Evolutionary conservation across 2,329 filamentous ascomycete species (phyloP).

Genomic region (Allantophomopsis lycopodina): DNA sequence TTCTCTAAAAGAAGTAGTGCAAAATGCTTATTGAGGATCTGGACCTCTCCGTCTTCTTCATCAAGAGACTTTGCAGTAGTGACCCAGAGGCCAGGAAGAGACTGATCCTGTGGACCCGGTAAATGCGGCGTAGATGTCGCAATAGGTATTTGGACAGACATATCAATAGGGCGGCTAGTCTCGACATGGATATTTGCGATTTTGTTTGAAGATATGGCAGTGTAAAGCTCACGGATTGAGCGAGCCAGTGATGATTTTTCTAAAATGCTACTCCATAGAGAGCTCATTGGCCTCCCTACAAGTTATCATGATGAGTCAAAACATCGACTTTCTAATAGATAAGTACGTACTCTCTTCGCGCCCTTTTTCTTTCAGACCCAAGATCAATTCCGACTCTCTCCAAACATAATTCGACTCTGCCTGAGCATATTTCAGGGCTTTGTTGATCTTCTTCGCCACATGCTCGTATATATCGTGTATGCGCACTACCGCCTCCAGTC

Average conservation of each 20-base stretch:
- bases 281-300: slow-evolving; percentile 33
- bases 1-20: slow-evolving; percentile 75
- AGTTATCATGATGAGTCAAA: slow-evolving; percentile 1
- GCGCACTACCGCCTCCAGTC: slow-evolving; percentile 56
- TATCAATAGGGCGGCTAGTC: slow-evolving; percentile 39
- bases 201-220: slow-evolving; percentile 67
- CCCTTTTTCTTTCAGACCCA: slow-evolving; percentile 69
- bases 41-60: slow-evolving; percentile 55
- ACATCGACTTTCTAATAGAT: neutral
- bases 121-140: slow-evolving; percentile 47
- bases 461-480: slow-evolving; percentile 77
- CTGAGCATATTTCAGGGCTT: slow-evolving; percentile 86
- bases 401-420: slow-evolving; percentile 82
- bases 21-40: slow-evolving; percentile 70
- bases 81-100: slow-evolving; percentile 67
- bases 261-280: slow-evolving; percentile 58
- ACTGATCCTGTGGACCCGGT: slow-evolving; percentile 51
- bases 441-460: slow-evolving; percentile 84
- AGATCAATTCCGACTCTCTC: slow-evolving; percentile 75
- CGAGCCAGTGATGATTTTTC: slow-evolving; percentile 65
- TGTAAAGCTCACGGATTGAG: slow-evolving; percentile 71
- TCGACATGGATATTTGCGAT: slow-evolving; percentile 75
- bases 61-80: slow-evolving; percentile 72
- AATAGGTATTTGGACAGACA: slow-evolving; percentile 50
- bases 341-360: slow-evolving; percentile 43